Evolutionary conservation across 441 rosid species (phyloP), one percentile per base, ranked within the genome.

Genomic region (Croton setiger): DNA sequence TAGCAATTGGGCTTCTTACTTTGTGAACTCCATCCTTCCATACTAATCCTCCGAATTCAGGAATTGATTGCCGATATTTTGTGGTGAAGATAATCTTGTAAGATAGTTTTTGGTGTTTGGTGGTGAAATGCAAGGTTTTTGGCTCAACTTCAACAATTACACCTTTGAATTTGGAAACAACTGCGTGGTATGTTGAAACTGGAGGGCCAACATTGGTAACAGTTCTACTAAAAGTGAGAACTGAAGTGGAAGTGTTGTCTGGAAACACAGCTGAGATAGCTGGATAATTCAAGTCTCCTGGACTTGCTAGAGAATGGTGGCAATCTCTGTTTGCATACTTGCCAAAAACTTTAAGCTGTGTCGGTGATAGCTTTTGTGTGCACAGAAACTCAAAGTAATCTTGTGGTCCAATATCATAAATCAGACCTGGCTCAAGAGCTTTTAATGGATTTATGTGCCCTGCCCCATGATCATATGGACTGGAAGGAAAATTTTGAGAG

Each of bases 121-220:
- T 52, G 45, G 88, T 89, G 84, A 93, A 93, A 43, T 78, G 80
- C 71, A 93, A 83, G 64, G 62, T 72, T 56, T 23, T 60, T 0
- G 98, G 98, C 73, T 89, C 82, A 31, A 88, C 88, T 13, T 53
- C 80, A 21, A 86, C 68, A 0, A 85, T 27, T 21, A 78, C 88
- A 8, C 97, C 98, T 80, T 84, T 76, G 78, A 91, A 88, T n/a
- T 74, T 85, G 8, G 96, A 83, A 18, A 86, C 86, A n/a, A 20
- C 79, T 14, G 66, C 92, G 56, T 76, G 85, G 84, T 94, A 94
- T 61, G 67, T 79, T 27, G 98, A 79, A 53, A 77, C 48, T 0
- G 89, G 85, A 59, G 84, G 82, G n/a, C 98, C 98, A 57, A 93
- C 96, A 62, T 94, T 94, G 66, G 93, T 90, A 49, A 84, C 93